Conservation (phyloP, 2,329 filamentous ascomycete species). For the Pseudophaeomoniella oleicola region DNA sequence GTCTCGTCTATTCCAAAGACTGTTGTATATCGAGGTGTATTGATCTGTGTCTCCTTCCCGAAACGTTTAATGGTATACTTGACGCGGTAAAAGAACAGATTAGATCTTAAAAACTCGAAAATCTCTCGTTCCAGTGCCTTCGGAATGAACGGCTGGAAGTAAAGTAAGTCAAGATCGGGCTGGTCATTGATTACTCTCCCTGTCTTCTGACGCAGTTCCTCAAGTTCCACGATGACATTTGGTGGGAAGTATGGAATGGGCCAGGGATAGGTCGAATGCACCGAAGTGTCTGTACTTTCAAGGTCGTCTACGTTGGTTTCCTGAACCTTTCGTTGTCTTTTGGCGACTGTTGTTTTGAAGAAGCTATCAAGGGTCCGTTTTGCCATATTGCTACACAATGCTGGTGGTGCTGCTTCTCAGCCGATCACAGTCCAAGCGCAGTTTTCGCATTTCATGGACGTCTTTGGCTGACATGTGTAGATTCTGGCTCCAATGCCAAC, state of each 20-base stretch:
- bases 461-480: no score
- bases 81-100: conserved; percentile 63
- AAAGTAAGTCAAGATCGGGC: conserved; percentile 57
- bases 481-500: no score
- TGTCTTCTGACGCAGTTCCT: conserved; percentile 19
- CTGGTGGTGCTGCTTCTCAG: no score
- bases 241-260: conserved; percentile 33
- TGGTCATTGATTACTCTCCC: conserved; percentile 48
- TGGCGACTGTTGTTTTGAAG: conserved; percentile 1
- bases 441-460: no score
- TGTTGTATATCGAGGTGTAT: conserved; percentile 45
- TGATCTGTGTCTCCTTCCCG: conserved; percentile 46
- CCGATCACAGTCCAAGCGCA: no score
- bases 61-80: conserved; percentile 58
- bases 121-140: conserved; percentile 39
- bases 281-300: not conserved
- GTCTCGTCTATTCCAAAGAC: conserved; percentile 51
- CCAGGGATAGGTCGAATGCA: conserved; percentile 38
- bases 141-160: conserved; percentile 60
- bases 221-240: conserved; percentile 25
- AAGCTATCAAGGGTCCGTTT: conserved; percentile 5
- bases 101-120: conserved; percentile 56
- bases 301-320: not conserved
- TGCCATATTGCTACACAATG: no score
- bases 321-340: not conserved